Base-by-base conservation (phyloP, 2,329 filamentous ascomycete species). In the Nectriaceae sp. region DNA sequence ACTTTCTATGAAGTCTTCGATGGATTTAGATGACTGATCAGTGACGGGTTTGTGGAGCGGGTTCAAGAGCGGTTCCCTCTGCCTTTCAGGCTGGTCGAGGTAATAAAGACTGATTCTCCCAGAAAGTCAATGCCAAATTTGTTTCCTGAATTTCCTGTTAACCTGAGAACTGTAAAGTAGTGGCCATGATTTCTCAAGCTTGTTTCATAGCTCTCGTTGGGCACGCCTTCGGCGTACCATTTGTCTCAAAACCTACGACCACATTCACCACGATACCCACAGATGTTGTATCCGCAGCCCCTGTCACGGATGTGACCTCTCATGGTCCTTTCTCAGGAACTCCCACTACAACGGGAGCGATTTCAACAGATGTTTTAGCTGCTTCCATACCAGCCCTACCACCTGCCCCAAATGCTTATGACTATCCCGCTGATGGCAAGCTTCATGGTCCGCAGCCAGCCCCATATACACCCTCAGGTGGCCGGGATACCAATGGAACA, bases 401-500 rank as follows among this genome's bases (percentile, higher is more conserved):
- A 11, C 76, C 84, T 1, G 77, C 79, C 22, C 76, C 79, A 0
- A 82, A 79, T 6, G 85, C 84, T 4, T 86, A 83, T 31, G 80
- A 81, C 40, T 94, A 94, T 65, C 86, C 86, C 10, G 80, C 83
- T 6, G 79, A 92, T 57, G 90, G 90, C 11, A 64, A 78, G 47
- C 80, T 92, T 1, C 80, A 88, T 46, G 71, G 80, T n/a, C 74
- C 80, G 2, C 71, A 89, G 67, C 88, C 89, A 1, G 83, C 84
- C 1, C 88, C 88, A 0, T 93, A 87, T 70, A 80, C 78, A 0
- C 90, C 89, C 0, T 80, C 75, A 31, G 88, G 89, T 48, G 90
- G 90, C 11, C 69, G 87, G 1, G 89, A 88, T 3, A 91, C 88
- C 37, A 92, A 93, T 51, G 88, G 88, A n/a, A 81, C 83, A 6